These are phyloP conservation scores for Neofusicoccum laricinum DNA, from an alignment of 2,329 filamentous ascomycete genomes.

Conservation along the genomic window DNA sequence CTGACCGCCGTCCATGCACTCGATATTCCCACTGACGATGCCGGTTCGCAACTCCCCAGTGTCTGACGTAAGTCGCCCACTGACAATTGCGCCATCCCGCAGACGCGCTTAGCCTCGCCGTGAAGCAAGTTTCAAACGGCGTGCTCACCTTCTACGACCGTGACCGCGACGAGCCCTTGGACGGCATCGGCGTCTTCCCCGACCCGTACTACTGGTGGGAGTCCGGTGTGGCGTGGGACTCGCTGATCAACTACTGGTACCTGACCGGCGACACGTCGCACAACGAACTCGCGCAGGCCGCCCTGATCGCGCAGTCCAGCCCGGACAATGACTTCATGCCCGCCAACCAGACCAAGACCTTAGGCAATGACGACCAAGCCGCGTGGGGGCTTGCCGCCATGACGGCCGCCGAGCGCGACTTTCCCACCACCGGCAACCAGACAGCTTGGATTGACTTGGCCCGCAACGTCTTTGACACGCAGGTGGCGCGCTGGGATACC, in stretches of 20 bases:
- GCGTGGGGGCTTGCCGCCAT: constrained; percentile 71
- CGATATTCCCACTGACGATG: not conserved
- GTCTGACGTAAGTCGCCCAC: not conserved
- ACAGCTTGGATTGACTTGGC: constrained; percentile 67
- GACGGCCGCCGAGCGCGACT: constrained; percentile 66
- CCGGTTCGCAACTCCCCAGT: not conserved
- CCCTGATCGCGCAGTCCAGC: constrained; percentile 42
- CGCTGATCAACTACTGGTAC: constrained; percentile 44
- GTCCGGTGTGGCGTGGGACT: constrained; percentile 39
- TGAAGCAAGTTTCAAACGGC: not conserved
- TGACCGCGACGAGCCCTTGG: constrained; percentile 29
- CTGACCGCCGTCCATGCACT: not conserved
- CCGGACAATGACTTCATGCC: constrained; percentile 44
- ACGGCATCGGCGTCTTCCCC: constrained; percentile 46
- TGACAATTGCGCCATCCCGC: not conserved
- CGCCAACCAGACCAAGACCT: constrained; percentile 43
- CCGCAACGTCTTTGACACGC: constrained; percentile 69
- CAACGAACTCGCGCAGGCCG: constrained; percentile 39
- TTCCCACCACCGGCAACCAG: constrained; percentile 54
- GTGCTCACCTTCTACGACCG: not conserved
- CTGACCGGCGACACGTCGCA: constrained; percentile 46
- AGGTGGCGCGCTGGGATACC: constrained; percentile 68
- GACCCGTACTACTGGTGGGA: constrained; percentile 49
- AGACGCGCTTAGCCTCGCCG: not conserved
- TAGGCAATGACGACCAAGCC: constrained; percentile 71